These are phyloP conservation scores for Pseudonitzschia pungens DNA, from an alignment of 108 stramenopile species.

Conservation along the genomic window DNA sequence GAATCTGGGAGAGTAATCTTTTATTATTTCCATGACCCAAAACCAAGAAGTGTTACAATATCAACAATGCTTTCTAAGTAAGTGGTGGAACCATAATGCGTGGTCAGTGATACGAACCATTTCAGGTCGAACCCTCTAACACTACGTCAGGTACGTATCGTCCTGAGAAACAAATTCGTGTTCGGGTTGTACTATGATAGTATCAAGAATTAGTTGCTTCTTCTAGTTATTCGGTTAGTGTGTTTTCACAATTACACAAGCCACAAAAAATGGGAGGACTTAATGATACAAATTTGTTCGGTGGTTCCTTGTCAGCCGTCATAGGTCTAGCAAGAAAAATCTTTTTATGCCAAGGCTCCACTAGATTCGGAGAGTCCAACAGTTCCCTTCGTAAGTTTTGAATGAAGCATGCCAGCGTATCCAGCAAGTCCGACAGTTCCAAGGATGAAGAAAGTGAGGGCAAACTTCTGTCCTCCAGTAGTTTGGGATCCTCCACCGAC, in stretches of 20 bases:
- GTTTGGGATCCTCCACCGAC: slow-evolving; percentile 48
- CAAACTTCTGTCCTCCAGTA: slow-evolving; percentile 84
- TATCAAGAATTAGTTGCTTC: background rate
- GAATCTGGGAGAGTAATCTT: no score
- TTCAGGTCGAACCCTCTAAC: no score
- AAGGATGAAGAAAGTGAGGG: slow-evolving; percentile 81
- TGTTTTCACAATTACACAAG: slow-evolving; percentile 4
- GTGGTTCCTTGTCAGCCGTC: no score
- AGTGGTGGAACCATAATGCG: no score
- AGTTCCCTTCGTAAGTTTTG: slow-evolving; percentile 79
- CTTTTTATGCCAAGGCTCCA: slow-evolving; percentile 75
- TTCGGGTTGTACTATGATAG: no score
- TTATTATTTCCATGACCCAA: no score
- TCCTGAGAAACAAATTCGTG: no score
- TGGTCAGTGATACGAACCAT: no score
- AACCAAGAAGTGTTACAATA: no score
- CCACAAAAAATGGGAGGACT: background rate
- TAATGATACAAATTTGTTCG: background rate
- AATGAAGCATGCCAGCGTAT: slow-evolving; percentile 86
- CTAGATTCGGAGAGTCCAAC: slow-evolving; percentile 54
- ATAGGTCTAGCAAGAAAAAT: background rate
- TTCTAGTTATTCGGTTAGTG: background rate
- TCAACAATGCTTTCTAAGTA: no score
- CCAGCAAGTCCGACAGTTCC: slow-evolving; percentile 79
- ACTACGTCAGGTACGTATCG: no score